Base-by-base conservation (phyloP, 1,139 yeast genomes). In the Hansenula sp. region DNA sequence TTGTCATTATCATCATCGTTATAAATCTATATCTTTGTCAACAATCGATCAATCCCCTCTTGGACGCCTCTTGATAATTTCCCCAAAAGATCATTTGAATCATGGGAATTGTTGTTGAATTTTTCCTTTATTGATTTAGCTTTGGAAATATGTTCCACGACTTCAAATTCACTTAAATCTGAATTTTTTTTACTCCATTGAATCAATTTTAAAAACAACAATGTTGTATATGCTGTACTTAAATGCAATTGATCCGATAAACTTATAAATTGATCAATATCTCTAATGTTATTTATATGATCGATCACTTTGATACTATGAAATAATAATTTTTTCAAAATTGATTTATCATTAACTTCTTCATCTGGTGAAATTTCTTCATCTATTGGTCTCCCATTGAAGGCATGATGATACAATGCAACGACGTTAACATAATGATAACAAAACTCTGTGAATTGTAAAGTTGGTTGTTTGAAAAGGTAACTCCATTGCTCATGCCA, bases 401-500 rank as follows among this genome's bases (percentile, higher is more conserved):
- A 56, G 33, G 60, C 60, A 61, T 63, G 59, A 47, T 61, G 67
- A 49, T 70, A 69, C 31, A 67, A 62, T 1, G 83, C 74, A 47
- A 81, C 63, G 44, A 84, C 67, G 47, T 76, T 72, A 43, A 84
- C 78, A 53, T 82, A 84, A 60, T 84, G 80, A 59, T 80, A 84
- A 42, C 84, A 83, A 45, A 84, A 76, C 55, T 84, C 93, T 9
- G 85, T 85, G 64, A 86, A 85, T 58, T 87, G 94, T 36, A 84
- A 71, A 2, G 84, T 79, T 0, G 93, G 88, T 59, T 85, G 93
- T 42, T 76, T 76, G 58, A 85, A 80, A 18, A 85, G 62, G 54
- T 81, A 80, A 41, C 74, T 79, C 94, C 95, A 87, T 57, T 79
- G 84, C 3, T 75, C 77, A 47, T 75, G 69, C 95, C 95, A 87